Base-by-base conservation (phyloP, 805 yeast genomes). In the Yamadazyma scolyti region DNA sequence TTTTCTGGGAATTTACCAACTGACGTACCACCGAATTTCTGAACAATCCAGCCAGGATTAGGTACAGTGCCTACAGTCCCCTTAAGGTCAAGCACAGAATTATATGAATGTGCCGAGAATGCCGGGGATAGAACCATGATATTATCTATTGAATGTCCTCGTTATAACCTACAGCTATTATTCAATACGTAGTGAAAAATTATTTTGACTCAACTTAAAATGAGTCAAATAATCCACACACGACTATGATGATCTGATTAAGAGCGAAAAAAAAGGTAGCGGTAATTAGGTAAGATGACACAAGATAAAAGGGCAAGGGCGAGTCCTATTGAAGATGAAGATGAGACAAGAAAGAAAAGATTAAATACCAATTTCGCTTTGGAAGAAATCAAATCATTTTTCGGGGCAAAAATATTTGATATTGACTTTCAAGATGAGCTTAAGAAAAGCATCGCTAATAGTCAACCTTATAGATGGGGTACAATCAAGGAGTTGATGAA, bases 21-120 rank as follows among this genome's bases (percentile, higher is more conserved):
- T 27, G 93, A 80, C 10, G 98, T 93, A 32, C 98, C 98, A 28
- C 98, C 98, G 50, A 86, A 93, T 59, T 93, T 93, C 58, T 93
- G 98, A 5, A 93, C 50, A 24, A 65, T 43, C 72, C 72, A 66
- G 6, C 65, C 65, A 10, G 22, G 15, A 8, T 16, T 23, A n/a
- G n/a, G n/a, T n/a, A n/a, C n/a, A 13, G 1, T 10, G 16, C 20
- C 27, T 9, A 30, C 21, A 12, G 30, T 14, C 5, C 16, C 10
- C 20, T 50, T 53, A 25, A 66, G 47, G 40, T 66, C 72, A 18
- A 60, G 51, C 23, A 66, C 68, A 2, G 71, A 64, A 33, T 62
- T 65, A 34, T 61, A 66, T 2, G 68, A 59, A 9, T 46, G 54
- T 11, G 30, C 28, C 3, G 51, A 46, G 6, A 43, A 30, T 22